Evolutionary conservation across 2,329 filamentous ascomycete species (phyloP).

Genomic region (Pseudocercospora macadamiae): DNA sequence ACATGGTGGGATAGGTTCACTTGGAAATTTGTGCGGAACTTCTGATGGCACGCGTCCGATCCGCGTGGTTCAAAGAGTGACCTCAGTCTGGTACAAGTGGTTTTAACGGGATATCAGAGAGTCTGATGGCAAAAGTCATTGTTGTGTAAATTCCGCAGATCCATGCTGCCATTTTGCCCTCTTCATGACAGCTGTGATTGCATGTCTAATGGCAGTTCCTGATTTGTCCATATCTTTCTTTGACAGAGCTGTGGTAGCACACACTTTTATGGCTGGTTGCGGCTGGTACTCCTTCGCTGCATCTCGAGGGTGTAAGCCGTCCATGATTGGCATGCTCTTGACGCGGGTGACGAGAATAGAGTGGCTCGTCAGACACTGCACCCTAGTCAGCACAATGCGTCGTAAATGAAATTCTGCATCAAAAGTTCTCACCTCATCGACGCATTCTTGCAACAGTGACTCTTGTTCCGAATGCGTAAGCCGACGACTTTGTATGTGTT

Average conservation of each 20-base stretch:
- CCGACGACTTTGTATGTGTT: slow-evolving; percentile 71
- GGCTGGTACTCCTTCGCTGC: slow-evolving; percentile 62
- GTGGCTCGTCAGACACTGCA: slow-evolving; percentile 59
- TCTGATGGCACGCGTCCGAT: too few species aligned
- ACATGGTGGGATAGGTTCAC: too few species aligned
- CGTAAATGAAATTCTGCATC: slow-evolving; percentile 1
- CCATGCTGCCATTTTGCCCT: slow-evolving; percentile 40
- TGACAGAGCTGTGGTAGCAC: slow-evolving; percentile 80
- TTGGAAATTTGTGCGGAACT: too few species aligned
- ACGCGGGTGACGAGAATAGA: slow-evolving; percentile 79
- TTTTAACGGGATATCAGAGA: too few species aligned
- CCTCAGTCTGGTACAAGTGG: too few species aligned
- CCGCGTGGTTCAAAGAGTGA: too few species aligned
- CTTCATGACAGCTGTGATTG: slow-evolving; percentile 87
- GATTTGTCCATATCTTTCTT: slow-evolving; percentile 97
- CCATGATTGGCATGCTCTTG: slow-evolving; percentile 67
- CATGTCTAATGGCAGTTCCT: slow-evolving; percentile 83
- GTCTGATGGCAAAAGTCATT: too few species aligned
- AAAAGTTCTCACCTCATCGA: slow-evolving; percentile 87
- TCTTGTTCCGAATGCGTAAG: slow-evolving; percentile 75
- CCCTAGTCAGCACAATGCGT: slow-evolving; percentile 64
- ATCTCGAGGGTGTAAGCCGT: slow-evolving; percentile 67
- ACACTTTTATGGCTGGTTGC: slow-evolving; percentile 83
- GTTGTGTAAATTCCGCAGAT: too few species aligned
- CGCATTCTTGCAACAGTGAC: slow-evolving; percentile 79